A percentile compares a stretch with the other conserved stretches of the same genome.
phyloP scores from a whole-genome alignment of 352 stramenopile species.

The Phytopythium chamaehyphon region DNA sequence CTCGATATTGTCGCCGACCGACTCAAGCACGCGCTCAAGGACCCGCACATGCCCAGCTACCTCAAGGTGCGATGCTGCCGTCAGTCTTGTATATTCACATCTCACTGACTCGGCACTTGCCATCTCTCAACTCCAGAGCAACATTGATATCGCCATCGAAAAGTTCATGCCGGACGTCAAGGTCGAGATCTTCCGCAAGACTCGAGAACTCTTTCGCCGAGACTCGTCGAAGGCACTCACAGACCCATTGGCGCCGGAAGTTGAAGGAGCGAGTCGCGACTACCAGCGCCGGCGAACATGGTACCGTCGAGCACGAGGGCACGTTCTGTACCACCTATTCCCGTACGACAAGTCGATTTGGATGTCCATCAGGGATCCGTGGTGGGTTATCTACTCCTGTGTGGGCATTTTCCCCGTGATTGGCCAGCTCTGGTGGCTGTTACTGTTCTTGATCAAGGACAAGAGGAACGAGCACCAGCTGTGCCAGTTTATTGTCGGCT shows the following conservation, averaged over 20 bases:
- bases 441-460: conserved; percentile 89
- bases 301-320: conserved; percentile 51
- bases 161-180: conserved; percentile 89
- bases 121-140: conserved; percentile 31
- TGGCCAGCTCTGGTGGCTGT: conserved; percentile 89
- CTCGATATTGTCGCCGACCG: conserved; percentile 73
- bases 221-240: conserved; percentile 8
- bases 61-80: conserved; percentile 43
- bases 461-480: conserved; percentile 91
- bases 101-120: too few relatives aligned
- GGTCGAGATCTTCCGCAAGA: conserved; percentile 86
- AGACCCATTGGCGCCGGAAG: neutral
- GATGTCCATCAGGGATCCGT: conserved; percentile 78
- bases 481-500: conserved; percentile 91
- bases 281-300: conserved; percentile 17
- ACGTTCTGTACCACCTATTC: conserved; percentile 87
- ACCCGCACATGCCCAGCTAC: conserved; percentile 81
- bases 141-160: conserved; percentile 82
- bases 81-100: too few relatives aligned
- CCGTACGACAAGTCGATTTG: conserved; percentile 88
- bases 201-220: conserved; percentile 62
- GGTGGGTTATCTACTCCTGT: conserved; percentile 74
- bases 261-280: neutral
- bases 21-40: conserved; percentile 74
- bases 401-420: conserved; percentile 80